phyloP scores from a whole-genome alignment of 805 yeast genomes.

The Ogataea angusta region DNA sequence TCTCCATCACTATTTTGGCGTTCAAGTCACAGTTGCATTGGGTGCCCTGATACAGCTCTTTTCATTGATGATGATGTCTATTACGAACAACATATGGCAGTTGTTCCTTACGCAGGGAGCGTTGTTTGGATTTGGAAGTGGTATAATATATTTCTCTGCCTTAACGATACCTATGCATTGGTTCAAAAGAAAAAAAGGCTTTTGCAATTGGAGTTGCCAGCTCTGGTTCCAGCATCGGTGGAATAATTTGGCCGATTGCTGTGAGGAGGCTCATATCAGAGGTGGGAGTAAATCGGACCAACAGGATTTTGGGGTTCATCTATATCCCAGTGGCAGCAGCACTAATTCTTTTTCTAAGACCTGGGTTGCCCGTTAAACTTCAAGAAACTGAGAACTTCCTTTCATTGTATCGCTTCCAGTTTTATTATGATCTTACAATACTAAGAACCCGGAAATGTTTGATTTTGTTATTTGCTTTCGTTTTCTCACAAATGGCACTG shows the following conservation, averaged over 20 bases:
- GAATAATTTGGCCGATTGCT: constrained; percentile 45
- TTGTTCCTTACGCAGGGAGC: constrained; percentile 65
- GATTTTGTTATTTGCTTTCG: constrained; percentile 27
- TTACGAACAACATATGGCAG: constrained; percentile 55
- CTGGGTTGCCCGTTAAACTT: not conserved
- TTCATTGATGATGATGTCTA: constrained; percentile 54
- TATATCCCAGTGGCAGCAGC: not conserved
- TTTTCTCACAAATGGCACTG: constrained; percentile 26
- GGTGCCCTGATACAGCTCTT: constrained; percentile 44
- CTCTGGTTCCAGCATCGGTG: constrained; percentile 49
- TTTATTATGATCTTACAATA: not conserved
- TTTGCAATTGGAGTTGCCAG: constrained; percentile 33
- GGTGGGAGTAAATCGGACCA: constrained; percentile 28
- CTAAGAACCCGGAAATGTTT: not conserved
- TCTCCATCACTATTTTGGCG: constrained; percentile 7
- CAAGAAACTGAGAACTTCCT: not conserved
- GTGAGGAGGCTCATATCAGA: constrained; percentile 39
- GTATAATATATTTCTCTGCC: constrained; percentile 55
- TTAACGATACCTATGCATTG: constrained; percentile 52
- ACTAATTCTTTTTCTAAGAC: not conserved
- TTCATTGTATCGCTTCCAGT: too few species aligned
- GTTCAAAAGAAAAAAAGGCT: not conserved
- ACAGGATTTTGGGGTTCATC: not conserved
- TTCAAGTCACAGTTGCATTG: constrained; percentile 30
- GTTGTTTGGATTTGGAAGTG: constrained; percentile 53